phyloP scores from a whole-genome alignment of 345 rosid species.

The Hibiscus mutabilis region DNA sequence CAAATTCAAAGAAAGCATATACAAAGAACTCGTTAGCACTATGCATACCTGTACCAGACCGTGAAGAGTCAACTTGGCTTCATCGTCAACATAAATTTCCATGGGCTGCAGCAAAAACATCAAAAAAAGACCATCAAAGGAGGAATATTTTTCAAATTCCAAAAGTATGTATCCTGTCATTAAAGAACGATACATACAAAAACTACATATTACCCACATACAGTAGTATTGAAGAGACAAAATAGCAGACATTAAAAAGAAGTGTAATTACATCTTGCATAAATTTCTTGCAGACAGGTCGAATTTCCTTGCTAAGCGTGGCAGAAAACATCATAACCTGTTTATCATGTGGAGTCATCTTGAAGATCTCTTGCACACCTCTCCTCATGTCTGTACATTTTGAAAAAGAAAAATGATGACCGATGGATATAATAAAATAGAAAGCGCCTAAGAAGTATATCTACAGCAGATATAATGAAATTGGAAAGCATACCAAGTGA shows the following conservation, averaged over 20 bases:
- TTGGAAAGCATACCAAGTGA: conserved; percentile 65
- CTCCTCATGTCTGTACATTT: conserved; percentile 74
- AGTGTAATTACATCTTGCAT: conserved; percentile 92
- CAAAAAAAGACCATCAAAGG: conserved; percentile 24
- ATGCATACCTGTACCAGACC: conserved; percentile 86
- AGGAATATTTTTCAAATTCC: neutral
- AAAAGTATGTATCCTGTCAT: neutral
- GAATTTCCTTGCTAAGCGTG: conserved; percentile 97
- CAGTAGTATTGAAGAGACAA: neutral
- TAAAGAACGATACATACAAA: neutral
- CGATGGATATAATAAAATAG: neutral
- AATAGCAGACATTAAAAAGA: neutral
- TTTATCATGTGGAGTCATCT: conserved; percentile 97
- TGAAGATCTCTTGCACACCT: conserved; percentile 96
- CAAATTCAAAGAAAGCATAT: neutral
- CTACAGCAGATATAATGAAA: neutral
- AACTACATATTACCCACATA: neutral
- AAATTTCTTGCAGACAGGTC: conserved; percentile 98
- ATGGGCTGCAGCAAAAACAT: conserved; percentile 58
- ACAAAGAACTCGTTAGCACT: neutral
- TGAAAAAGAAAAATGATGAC: neutral
- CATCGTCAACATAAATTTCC: conserved; percentile 97
- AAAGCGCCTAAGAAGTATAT: neutral
- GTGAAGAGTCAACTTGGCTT: conserved; percentile 95
- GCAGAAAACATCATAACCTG: conserved; percentile 99